These are phyloP conservation scores for Abelmoschus esculentus DNA, from an alignment of 345 rosid genomes.

Conservation along the genomic window DNA sequence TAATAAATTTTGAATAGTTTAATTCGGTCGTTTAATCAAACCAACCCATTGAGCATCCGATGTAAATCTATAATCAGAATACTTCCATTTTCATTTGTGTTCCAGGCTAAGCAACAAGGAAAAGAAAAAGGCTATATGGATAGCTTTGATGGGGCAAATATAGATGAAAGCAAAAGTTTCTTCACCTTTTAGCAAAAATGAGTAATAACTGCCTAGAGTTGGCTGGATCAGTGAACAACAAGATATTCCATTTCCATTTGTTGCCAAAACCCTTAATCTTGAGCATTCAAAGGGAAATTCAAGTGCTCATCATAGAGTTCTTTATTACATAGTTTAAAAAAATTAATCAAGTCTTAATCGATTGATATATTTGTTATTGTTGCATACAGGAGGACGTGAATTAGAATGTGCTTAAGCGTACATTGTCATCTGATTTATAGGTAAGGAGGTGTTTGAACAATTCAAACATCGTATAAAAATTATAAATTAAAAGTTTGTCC, in stretches of 20 bases:
- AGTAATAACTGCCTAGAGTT: not conserved
- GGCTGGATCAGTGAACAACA: not conserved
- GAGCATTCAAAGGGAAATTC: not conserved
- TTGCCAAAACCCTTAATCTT: not conserved
- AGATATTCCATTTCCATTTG: not conserved
- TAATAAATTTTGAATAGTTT: too few relatives aligned
- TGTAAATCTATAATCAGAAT: too few relatives aligned
- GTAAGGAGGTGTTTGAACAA: constrained; percentile 8
- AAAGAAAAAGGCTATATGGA: not conserved
- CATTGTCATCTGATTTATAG: too few relatives aligned
- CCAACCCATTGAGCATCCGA: too few relatives aligned
- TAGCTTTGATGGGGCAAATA: not conserved
- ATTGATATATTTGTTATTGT: not conserved
- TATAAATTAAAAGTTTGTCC: too few relatives aligned
- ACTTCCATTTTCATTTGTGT: too few relatives aligned
- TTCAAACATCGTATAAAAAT: not conserved
- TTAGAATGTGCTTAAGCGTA: not conserved
- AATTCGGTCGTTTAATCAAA: too few relatives aligned
- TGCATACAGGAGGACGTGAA: not conserved
- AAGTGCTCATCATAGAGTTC: not conserved
- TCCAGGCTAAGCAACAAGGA: not conserved
- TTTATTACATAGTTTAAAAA: not conserved
- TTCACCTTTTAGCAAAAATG: not conserved
- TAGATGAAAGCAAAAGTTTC: not conserved
- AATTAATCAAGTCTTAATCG: not conserved